Base-by-base conservation (phyloP, 176 grass and related monocot genomes). In the Phoenix dactylifera region DNA sequence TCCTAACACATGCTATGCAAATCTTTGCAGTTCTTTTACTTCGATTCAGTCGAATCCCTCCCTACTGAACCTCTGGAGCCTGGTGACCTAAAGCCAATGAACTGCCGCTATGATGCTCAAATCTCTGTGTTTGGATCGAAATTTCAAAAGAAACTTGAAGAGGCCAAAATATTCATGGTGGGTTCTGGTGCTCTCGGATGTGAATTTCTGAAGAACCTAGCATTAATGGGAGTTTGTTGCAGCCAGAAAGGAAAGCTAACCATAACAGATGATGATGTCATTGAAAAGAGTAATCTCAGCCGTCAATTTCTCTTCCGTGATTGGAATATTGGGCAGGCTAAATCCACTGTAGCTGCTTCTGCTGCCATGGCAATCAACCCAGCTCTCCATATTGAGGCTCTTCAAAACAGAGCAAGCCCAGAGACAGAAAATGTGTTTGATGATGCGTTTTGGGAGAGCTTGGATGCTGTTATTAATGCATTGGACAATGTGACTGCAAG, bases 241-340 rank as follows among this genome's bases (percentile, higher is more conserved):
- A 70, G 67, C 59, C 44, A 65, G 25, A 81, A 68, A 64, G 86
- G 90, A 49, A 89, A 80, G 35, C 67, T 95, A 51, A 95, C 74
- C 16, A 63, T 89, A 62, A 95, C 90, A 73, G 90, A 95, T 86
- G 90, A 95, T 57, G 86, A 95, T 80, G 80, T 95, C 17, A 95
- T 89, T 79, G 86, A 95, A 70, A 95, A 86, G 74, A 95, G 90
- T 56, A 95, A 95, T 81, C 86, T 95, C 32, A 95, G 90, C 70
- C 90, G 90, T 18, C 90, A 95, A 54, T 95, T 95, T 75, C 90
- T 95, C 57, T 95, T 95, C 75, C 86, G 90, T 15, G 82, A 95
- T 67, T 95, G 86, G 77, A 88, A 95, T 68, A 95, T 95, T 74
- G 82, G 90, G 50, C 90, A 95, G 58, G 82, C 90, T 3, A 95